phyloP scores from a whole-genome alignment of 1,284 basidiomycete species.

The Coniophora puteana region DNA sequence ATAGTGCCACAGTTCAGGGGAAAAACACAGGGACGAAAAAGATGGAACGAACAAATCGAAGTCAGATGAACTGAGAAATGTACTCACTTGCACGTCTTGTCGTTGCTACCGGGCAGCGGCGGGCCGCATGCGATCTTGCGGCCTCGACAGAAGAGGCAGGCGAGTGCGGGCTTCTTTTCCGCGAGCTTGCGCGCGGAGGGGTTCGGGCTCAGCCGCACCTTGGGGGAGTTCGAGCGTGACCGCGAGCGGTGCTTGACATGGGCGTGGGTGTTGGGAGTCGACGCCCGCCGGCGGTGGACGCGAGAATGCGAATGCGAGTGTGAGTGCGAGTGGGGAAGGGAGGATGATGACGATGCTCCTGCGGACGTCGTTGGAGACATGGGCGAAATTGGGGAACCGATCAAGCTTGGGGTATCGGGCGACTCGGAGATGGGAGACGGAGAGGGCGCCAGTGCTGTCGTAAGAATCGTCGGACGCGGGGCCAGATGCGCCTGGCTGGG shows the following conservation, averaged over 20 bases:
- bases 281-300: slow-evolving; percentile 8
- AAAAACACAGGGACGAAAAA: too few relatives aligned
- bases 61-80: too few relatives aligned
- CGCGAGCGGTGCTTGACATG: slow-evolving; percentile 7
- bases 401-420: too few relatives aligned
- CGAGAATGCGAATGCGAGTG: slow-evolving; percentile 9
- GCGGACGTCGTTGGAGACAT: too few relatives aligned
- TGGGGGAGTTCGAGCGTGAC: background rate
- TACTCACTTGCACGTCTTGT: slow-evolving; percentile 62
- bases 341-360: too few relatives aligned
- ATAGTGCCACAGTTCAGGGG: too few relatives aligned
- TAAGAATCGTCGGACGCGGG: too few relatives aligned
- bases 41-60: slow-evolving; percentile 5
- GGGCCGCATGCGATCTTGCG: slow-evolving; percentile 64
- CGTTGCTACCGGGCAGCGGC: slow-evolving; percentile 42
- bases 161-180: slow-evolving; percentile 50
- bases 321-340: too few relatives aligned
- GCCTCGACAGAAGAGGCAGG: slow-evolving; percentile 59
- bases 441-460: too few relatives aligned
- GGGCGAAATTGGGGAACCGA: too few relatives aligned
- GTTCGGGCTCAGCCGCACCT: slow-evolving; percentile 13
- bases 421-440: too few relatives aligned
- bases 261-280: slow-evolving; percentile 25
- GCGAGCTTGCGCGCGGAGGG: slow-evolving; percentile 17
- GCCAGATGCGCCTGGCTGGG: slow-evolving; percentile 16